Evolutionary conservation across 1,139 yeast species (phyloP).

Genomic region (Scheffersomyces insectosa): DNA sequence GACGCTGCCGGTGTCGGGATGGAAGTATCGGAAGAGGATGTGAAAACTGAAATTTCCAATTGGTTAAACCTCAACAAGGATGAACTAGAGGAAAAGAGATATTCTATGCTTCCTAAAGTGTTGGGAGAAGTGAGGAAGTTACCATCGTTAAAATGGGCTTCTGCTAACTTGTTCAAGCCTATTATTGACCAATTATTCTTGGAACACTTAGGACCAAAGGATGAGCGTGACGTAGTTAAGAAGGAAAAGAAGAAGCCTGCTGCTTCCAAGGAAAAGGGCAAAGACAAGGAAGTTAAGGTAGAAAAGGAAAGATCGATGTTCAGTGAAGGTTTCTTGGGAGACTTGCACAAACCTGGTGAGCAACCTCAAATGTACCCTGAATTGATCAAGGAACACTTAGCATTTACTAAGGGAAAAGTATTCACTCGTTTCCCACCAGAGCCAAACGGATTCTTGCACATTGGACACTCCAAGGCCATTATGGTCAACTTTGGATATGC

Average conservation of each 20-base stretch:
- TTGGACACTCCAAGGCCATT: constrained; percentile 97
- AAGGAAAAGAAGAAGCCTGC: constrained; percentile 65
- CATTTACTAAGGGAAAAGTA: constrained; percentile 77
- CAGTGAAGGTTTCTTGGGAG: constrained; percentile 93
- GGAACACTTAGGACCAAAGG: constrained; percentile 85
- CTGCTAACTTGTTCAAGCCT: constrained; percentile 83
- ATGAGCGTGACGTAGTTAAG: constrained; percentile 85
- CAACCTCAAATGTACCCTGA: constrained; percentile 90
- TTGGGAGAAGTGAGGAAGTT: constrained; percentile 75
- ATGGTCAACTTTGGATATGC: constrained; percentile 97
- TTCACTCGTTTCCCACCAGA: constrained; percentile 98
- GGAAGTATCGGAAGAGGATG: constrained; percentile 65
- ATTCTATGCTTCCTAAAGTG: constrained; percentile 71
- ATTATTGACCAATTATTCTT: constrained; percentile 75
- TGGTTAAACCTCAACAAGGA: constrained; percentile 61
- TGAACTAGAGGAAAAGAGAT: constrained; percentile 69
- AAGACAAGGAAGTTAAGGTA: constrained; percentile 23
- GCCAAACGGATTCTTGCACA: constrained; percentile 95
- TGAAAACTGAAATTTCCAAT: constrained; percentile 53
- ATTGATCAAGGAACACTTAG: constrained; percentile 75
- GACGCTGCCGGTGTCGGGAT: constrained; percentile 80
- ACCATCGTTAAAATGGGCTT: constrained; percentile 86
- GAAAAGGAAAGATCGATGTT: constrained; percentile 73
- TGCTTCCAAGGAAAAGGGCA: constrained; percentile 21
- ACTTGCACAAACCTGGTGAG: constrained; percentile 92